Percentiles rank a stretch among this genome's conserved stretches.
These are phyloP conservation scores for Holtermannia corniformis DNA, from an alignment of 768 basidiomycete genomes.

Conservation along the genomic window DNA sequence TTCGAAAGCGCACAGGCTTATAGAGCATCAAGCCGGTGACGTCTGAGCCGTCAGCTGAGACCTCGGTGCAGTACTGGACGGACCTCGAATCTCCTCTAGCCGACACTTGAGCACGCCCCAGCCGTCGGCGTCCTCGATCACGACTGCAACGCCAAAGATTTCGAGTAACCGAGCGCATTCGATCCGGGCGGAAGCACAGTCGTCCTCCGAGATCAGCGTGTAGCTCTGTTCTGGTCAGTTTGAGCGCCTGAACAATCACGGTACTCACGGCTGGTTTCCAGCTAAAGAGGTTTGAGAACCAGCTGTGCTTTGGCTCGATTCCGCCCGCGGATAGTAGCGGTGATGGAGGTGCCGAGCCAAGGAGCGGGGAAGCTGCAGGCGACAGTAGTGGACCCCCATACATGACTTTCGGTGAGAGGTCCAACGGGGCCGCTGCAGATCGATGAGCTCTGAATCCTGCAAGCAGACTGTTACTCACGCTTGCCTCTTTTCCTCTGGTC, in stretches of 20 bases:
- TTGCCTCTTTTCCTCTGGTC: too few species aligned
- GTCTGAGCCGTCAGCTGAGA: conserved; percentile 42
- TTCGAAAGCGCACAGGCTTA: conserved; percentile 71
- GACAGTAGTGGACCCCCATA: conserved; percentile 16
- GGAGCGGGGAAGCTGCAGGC: conserved; percentile 18
- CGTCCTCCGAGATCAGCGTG: conserved; percentile 42
- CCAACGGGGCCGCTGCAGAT: conserved; percentile 23
- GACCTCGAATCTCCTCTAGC: conserved; percentile 55
- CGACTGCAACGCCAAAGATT: conserved; percentile 60
- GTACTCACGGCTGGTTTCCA: conserved; percentile 52
- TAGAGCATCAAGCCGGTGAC: conserved; percentile 47
- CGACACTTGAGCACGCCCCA: conserved; percentile 66
- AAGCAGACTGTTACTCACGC: conserved; percentile 4
- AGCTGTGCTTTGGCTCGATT: conserved; percentile 52
- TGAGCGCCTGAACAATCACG: neutral
- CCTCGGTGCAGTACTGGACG: conserved; percentile 4
- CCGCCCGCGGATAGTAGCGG: conserved; percentile 15
- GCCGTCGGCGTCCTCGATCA: conserved; percentile 55
- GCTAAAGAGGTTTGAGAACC: conserved; percentile 81
- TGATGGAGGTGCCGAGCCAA: conserved; percentile 18
- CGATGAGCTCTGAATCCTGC: too few species aligned
- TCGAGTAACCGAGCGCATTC: conserved; percentile 70
- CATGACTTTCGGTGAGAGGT: conserved; percentile 20
- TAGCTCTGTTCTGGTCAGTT: conserved; percentile 23
- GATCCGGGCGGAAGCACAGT: conserved; percentile 52